Conservation (phyloP, 2,329 filamentous ascomycete species). For the Arthrobotrys megalospora region DNA sequence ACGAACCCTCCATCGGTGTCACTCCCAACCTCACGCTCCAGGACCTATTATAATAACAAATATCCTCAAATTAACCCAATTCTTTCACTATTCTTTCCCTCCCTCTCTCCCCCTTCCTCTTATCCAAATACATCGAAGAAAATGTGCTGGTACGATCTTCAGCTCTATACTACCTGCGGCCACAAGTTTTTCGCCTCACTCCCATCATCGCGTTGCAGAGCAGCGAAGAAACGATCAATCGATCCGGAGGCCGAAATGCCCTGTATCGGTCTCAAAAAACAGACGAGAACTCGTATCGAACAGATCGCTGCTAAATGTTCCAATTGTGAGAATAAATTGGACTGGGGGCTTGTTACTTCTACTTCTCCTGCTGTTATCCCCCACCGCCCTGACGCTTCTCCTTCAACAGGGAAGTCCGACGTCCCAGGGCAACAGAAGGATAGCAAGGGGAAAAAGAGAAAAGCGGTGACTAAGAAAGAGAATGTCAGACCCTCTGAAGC, state of each 20-base stretch:
- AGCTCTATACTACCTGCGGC: background rate
- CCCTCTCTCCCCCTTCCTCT: background rate
- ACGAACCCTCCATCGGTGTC: too few species aligned
- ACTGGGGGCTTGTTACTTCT: too few species aligned
- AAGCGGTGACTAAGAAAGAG: too few species aligned
- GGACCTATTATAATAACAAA: too few species aligned
- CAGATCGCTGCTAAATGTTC: background rate
- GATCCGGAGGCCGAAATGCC: slow-evolving; percentile 40
- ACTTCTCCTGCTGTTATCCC: background rate
- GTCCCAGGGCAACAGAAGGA: too few species aligned
- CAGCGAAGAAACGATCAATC: slow-evolving; percentile 15
- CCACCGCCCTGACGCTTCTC: background rate
- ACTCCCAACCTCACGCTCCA: too few species aligned
- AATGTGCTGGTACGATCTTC: slow-evolving; percentile 41
- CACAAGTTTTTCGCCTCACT: slow-evolving; percentile 26
- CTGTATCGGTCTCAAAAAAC: slow-evolving; percentile 31
- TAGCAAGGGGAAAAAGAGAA: too few species aligned
- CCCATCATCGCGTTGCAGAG: slow-evolving; percentile 16
- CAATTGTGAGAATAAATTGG: slow-evolving; percentile 4
- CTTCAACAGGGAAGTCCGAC: too few species aligned
- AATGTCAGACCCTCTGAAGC: background rate
- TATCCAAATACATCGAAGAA: background rate
- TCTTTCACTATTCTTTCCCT: too few species aligned
- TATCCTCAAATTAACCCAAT: too few species aligned
- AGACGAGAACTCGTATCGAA: background rate